Conservation (phyloP, 106 monocot genomes). For the Allium sativum region DNA sequence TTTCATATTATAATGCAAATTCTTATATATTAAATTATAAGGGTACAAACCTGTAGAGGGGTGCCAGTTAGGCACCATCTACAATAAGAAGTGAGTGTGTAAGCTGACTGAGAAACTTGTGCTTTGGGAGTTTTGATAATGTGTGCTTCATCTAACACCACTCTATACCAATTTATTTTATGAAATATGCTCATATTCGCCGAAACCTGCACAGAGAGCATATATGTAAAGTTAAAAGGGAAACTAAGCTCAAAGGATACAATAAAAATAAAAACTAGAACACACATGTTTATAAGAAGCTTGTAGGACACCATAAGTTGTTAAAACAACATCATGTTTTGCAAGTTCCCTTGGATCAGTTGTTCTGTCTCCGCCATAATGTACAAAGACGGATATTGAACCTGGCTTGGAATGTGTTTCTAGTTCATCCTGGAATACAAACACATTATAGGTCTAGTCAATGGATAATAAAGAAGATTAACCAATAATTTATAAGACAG, state of each 20-base stretch:
- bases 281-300: slow-evolving; percentile 51
- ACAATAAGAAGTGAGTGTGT: slow-evolving; percentile 47
- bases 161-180: slow-evolving; percentile 64
- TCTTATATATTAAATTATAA: neutral
- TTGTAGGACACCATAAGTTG: slow-evolving; percentile 71
- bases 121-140: slow-evolving; percentile 73
- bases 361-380: slow-evolving; percentile 76
- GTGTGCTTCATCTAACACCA: slow-evolving; percentile 88
- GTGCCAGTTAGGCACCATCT: slow-evolving; percentile 93
- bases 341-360: slow-evolving; percentile 38
- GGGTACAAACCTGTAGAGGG: slow-evolving; percentile 57
- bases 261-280: neutral
- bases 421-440: slow-evolving; percentile 56
- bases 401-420: slow-evolving; percentile 63
- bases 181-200: slow-evolving; percentile 56
- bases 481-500: too few species aligned
- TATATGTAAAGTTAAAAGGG: neutral
- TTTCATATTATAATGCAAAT: neutral
- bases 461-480: too few species aligned
- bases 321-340: slow-evolving; percentile 62
- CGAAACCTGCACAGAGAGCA: slow-evolving; percentile 10
- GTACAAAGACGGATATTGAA: slow-evolving; percentile 65
- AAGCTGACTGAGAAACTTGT: slow-evolving; percentile 57
- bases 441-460: too few species aligned
- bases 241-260: neutral